phyloP scores from a whole-genome alignment of 2,329 filamentous ascomycete species.

The Arthrinium phaeospermum region DNA sequence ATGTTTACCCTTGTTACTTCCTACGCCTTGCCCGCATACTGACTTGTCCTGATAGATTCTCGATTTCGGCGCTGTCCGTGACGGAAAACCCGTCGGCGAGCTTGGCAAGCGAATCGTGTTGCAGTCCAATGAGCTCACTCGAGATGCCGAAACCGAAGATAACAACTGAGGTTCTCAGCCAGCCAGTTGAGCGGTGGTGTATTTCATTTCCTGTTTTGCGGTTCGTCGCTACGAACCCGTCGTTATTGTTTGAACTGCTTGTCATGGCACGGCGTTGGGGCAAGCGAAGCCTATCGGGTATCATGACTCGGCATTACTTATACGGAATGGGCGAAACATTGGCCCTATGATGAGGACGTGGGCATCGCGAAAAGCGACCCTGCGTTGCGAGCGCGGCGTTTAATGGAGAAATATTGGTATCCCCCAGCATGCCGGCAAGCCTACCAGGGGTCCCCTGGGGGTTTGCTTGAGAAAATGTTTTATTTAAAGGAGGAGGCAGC shows the following conservation, averaged over 20 bases:
- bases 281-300: slow-evolving; percentile 1
- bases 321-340: background rate
- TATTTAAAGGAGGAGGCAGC: background rate
- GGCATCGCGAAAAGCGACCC: background rate
- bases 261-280: slow-evolving; percentile 10
- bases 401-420: slow-evolving; percentile 11
- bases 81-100: slow-evolving; percentile 78
- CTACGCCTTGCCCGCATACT: slow-evolving; percentile 9
- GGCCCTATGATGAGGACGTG: background rate
- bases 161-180: background rate
- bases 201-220: background rate
- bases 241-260: slow-evolving; percentile 6
- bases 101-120: slow-evolving; percentile 80
- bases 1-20: slow-evolving; percentile 40
- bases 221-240: background rate
- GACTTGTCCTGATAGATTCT: slow-evolving; percentile 71
- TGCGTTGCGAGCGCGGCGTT: slow-evolving; percentile 9
- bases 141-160: slow-evolving; percentile 25
- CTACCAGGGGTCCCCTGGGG: background rate
- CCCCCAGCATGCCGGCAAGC: background rate
- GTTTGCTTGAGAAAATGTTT: background rate
- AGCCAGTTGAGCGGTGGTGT: background rate
- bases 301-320: slow-evolving; percentile 8
- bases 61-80: slow-evolving; percentile 92
- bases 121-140: slow-evolving; percentile 60